Evolutionary conservation across 768 basidiomycete species (phyloP), one percentile per base, ranked within the genome.

Genomic region (Termitomyces heimii): DNA sequence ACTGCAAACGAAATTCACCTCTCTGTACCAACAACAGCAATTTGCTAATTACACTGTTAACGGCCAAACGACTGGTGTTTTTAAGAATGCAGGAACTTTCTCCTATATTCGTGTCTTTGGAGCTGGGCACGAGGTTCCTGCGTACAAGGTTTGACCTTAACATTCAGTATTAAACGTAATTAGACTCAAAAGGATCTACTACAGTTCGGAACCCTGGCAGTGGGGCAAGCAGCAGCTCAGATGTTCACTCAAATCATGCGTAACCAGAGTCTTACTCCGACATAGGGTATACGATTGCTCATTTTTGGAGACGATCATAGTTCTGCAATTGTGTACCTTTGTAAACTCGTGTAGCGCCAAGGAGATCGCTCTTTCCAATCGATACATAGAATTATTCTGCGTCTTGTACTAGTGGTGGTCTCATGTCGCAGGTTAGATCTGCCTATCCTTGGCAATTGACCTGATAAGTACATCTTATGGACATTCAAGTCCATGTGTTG

Each of bases 71-170:
- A 71, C 83, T 5, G 84, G 82, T 3, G 66, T 78, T 34, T 83
- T 71, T 70, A 85, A 85, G 71, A 83, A 82, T 56, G 82, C 83
- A 5, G 83, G 82, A 12, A 80, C 72, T 1, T 73, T 77, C 66
- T 82, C 82, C 8, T 84, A 83, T 59, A 65, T 84, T 14, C 74
- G 82, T 10, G 73, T 83, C 31, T 79, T 69, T 57, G 75, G 75
- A 10, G 75, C 79, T 22, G 78, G 77, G 0, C 77, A 80, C 57
- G 76, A 79, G 54, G 77, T 79, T 16, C 76, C 79, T 28, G 76
- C 78, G 1, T 80, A 80, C 55, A 73, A 69, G 63, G 76, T 75
- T 42, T 50, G 67, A 52, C 4, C 31, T 42, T 8, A 8, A 13
- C 35, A 18, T 12, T 18, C 43, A 22, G 47, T 35, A 22, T 35